Conservation (phyloP, 2,329 filamentous ascomycete genomes). For the Dactylellina drechsleri region DNA sequence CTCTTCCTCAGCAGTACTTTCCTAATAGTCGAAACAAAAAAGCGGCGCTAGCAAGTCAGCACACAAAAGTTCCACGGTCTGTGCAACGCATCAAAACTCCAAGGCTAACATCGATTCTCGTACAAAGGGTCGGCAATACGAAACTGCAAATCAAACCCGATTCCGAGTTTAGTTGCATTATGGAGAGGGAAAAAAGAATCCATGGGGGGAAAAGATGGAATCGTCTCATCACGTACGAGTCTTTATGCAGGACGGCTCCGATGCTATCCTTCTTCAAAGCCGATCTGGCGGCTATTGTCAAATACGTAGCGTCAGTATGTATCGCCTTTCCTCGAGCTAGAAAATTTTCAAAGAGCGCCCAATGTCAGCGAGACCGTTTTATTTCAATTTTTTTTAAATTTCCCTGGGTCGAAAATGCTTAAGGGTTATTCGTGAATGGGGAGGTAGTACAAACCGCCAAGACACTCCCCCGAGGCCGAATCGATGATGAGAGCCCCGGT, state of each 20-base stretch:
- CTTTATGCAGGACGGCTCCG: conserved; percentile 57
- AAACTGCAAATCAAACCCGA: conserved; percentile 9
- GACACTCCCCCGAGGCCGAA: conserved; percentile 56
- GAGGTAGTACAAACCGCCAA: conserved; percentile 54
- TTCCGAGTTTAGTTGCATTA: too few species aligned
- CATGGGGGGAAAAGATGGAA: conserved; percentile 5
- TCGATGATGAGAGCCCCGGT: conserved; percentile 58
- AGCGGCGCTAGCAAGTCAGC: conserved; percentile 7
- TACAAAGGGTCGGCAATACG: background rate
- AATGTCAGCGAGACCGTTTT: conserved; percentile 11
- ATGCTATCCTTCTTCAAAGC: conserved; percentile 57
- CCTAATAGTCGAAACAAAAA: conserved; percentile 30
- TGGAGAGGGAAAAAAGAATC: too few species aligned
- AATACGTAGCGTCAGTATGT: conserved; percentile 58
- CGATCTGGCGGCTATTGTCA: conserved; percentile 56
- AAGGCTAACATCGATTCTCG: background rate
- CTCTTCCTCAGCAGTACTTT: conserved; percentile 58
- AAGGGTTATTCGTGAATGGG: background rate
- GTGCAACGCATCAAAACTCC: conserved; percentile 18
- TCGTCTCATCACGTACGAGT: conserved; percentile 55
- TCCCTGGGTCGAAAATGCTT: background rate
- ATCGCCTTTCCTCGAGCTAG: conserved; percentile 58
- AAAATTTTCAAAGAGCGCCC: background rate
- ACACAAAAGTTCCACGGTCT: conserved; percentile 14
- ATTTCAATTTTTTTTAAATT: background rate